Evolutionary conservation across 805 yeast species (phyloP).

Genomic region (Pichia phayaonensis): DNA sequence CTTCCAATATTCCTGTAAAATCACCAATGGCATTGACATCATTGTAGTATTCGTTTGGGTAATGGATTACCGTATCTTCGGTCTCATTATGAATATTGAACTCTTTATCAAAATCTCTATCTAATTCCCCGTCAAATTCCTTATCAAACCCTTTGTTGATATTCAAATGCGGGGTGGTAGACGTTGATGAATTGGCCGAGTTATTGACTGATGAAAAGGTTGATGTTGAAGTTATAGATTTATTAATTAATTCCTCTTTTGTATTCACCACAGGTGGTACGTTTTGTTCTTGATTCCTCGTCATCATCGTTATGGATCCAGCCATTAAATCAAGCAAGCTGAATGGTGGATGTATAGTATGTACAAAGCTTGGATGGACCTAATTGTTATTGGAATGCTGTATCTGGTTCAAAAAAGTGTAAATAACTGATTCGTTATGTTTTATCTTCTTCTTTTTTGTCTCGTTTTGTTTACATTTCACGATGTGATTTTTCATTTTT

Average conservation of each 20-base stretch:
- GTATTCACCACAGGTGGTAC: background rate
- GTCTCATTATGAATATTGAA: background rate
- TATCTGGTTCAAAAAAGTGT: background rate
- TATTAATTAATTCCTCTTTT: background rate
- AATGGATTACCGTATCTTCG: slow-evolving; percentile 4
- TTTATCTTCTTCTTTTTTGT: background rate
- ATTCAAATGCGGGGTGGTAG: background rate
- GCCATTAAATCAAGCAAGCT: background rate
- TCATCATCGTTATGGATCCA: background rate
- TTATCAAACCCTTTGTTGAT: background rate
- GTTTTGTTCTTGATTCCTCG: background rate
- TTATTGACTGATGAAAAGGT: background rate
- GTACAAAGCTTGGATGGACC: background rate
- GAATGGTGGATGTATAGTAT: no score
- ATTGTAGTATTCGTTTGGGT: background rate
- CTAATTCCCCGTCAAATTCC: background rate
- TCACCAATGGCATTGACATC: background rate
- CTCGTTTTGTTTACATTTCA: slow-evolving; percentile 1
- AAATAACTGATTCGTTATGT: background rate
- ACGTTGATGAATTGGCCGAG: background rate
- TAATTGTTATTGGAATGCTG: background rate
- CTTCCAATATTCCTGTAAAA: background rate
- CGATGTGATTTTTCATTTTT: no score
- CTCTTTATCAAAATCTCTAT: background rate
- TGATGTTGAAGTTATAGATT: background rate